phyloP scores from a whole-genome alignment of 148 eudicot species.

The Heliosperma pusillum region DNA sequence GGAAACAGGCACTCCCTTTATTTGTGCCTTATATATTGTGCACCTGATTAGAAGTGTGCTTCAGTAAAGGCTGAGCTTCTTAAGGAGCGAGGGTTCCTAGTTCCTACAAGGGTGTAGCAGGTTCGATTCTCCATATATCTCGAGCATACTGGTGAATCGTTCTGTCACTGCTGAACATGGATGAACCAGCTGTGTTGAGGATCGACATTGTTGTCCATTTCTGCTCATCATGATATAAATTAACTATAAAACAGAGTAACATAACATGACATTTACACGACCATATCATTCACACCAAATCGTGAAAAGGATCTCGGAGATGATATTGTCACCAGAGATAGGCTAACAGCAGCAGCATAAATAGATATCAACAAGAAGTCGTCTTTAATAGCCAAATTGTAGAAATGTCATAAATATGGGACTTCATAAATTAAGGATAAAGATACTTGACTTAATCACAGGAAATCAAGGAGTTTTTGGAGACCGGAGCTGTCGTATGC shows the following conservation, averaged over 20 bases:
- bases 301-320: not conserved
- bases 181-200: slow-evolving; percentile 84
- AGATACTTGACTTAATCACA: not conserved
- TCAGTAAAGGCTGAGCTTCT: not conserved
- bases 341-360: not conserved
- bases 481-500: not conserved
- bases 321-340: not conserved
- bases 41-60: not conserved
- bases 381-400: not conserved
- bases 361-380: not conserved
- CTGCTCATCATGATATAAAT: slow-evolving; percentile 39
- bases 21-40: not conserved
- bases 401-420: not conserved
- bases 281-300: not conserved
- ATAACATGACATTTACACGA: not conserved
- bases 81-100: not conserved
- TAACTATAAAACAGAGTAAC: not conserved
- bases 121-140: slow-evolving; percentile 85
- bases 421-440: not conserved
- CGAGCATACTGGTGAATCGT: slow-evolving; percentile 86
- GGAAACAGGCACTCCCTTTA: not conserved
- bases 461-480: not conserved
- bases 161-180: slow-evolving; percentile 95
- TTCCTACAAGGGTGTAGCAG: slow-evolving; percentile 22
- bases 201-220: slow-evolving; percentile 95